Conservation (phyloP, 2,329 filamentous ascomycete genomes). For the Botrytis byssoidea region DNA sequence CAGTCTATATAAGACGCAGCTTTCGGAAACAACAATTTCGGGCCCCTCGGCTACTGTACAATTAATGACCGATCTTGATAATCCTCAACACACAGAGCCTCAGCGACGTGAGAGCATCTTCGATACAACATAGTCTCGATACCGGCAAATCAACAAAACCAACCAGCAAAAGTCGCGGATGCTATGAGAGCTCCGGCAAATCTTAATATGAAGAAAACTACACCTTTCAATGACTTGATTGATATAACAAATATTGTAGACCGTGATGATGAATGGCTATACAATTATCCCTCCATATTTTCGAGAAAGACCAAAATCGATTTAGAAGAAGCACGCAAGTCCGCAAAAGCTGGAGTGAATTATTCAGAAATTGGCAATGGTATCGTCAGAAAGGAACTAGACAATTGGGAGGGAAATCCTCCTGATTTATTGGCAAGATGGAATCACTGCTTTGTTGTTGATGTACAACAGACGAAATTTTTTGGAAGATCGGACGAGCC, state of each 20-base stretch:
- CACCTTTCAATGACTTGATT: background rate
- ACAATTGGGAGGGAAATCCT: fast-evolving
- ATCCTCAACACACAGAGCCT: background rate
- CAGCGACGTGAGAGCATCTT: background rate
- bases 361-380: background rate
- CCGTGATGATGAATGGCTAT: background rate
- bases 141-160: background rate
- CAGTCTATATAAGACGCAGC: background rate
- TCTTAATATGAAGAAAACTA: background rate
- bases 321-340: background rate
- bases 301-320: background rate
- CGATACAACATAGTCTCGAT: background rate
- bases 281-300: background rate
- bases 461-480: background rate
- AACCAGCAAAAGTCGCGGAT: too few relatives aligned
- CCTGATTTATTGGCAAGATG: fast-evolving
- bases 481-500: fast-evolving
- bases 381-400: background rate
- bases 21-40: fast-evolving
- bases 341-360: fast-evolving
- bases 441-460: background rate
- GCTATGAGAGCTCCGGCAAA: background rate
- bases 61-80: background rate
- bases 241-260: background rate
- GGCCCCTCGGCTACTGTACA: fast-evolving